Conservation (phyloP, 148 eudicot genomes). For the Linanthus parryae region DNA sequence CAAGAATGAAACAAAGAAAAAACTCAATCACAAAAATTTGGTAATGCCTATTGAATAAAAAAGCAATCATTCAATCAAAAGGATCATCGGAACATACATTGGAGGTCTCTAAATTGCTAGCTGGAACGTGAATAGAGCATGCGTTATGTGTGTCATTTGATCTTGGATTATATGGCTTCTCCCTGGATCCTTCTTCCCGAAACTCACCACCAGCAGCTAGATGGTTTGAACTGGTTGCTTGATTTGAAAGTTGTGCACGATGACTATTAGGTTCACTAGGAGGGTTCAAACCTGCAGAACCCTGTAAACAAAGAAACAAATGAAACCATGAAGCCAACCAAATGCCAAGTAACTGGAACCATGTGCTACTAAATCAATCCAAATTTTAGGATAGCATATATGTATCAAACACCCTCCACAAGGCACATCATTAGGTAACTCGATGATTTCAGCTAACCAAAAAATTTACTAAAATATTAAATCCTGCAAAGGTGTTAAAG, state of each 20-base stretch:
- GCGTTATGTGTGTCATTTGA: conserved; percentile 19
- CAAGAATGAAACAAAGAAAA: conserved; percentile 3
- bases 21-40: not conserved
- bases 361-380: too few relatives aligned
- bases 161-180: conserved; percentile 16
- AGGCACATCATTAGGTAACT: too few relatives aligned
- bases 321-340: not conserved
- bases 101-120: conserved; percentile 17
- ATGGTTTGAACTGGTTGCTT: conserved; percentile 17
- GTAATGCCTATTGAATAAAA: conserved; percentile 1
- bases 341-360: not conserved
- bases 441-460: too few relatives aligned
- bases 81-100: conserved; percentile 16
- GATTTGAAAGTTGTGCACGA: conserved; percentile 19
- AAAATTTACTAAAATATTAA: too few relatives aligned
- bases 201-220: conserved; percentile 11
- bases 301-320: conserved; percentile 16
- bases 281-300: conserved; percentile 21
- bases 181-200: conserved; percentile 19
- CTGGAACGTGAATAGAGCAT: conserved; percentile 15
- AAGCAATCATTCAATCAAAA: not conserved
- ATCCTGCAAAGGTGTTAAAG: too few relatives aligned
- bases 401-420: too few relatives aligned
- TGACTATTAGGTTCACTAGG: conserved; percentile 10
- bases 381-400: too few relatives aligned